These are phyloP conservation scores for Metarhizium album DNA, from an alignment of 2,329 filamentous ascomycete genomes.

Conservation along the genomic window DNA sequence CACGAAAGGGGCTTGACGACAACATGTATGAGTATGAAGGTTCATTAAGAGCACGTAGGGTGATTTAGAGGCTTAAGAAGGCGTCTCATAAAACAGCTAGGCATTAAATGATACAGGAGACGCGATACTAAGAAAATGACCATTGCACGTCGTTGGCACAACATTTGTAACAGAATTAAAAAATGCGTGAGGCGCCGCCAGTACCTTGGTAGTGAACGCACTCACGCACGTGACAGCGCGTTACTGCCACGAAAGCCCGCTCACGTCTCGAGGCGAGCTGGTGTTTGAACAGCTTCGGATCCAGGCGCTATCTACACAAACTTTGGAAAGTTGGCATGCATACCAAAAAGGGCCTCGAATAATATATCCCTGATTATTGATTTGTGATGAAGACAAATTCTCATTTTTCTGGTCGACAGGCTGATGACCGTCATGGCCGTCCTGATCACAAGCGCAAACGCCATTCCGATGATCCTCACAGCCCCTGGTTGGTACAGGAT, in stretches of 20 bases:
- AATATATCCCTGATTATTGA: background rate
- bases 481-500: background rate
- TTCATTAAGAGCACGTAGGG: background rate
- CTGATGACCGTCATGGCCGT: background rate
- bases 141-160: no score
- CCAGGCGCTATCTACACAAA: background rate
- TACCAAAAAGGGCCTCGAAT: background rate
- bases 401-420: background rate
- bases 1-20: background rate
- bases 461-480: background rate
- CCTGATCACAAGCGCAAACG: background rate
- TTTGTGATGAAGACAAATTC: background rate
- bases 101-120: background rate
- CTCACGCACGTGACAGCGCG: conserved; percentile 27
- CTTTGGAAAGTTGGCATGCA: background rate
- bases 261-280: no score
- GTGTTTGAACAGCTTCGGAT: background rate
- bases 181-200: no score
- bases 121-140: background rate
- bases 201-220: no score
- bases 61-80: background rate
- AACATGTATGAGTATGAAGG: background rate
- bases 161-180: no score
- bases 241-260: conserved; percentile 18
- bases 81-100: background rate